Percentiles rank a stretch among this genome's conserved stretches.
Evolutionary conservation across 768 basidiomycete species (phyloP).

Genomic region (Boletus rubescentipes): DNA sequence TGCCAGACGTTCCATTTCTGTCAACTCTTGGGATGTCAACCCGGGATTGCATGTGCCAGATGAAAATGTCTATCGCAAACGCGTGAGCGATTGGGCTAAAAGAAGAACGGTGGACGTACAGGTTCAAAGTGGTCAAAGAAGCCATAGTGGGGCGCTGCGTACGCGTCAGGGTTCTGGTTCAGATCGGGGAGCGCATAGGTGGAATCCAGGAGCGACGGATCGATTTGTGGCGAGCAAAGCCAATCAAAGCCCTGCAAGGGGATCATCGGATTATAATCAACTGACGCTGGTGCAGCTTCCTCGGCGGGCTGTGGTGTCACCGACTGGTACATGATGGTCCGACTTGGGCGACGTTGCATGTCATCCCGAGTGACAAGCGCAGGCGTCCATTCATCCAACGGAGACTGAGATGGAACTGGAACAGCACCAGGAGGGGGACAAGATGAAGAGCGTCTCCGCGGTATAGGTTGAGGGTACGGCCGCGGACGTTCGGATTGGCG

Average conservation of each 20-base stretch:
- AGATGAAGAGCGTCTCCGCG: slow-evolving; percentile 39
- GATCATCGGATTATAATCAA: background rate
- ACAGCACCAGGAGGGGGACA: slow-evolving; percentile 40
- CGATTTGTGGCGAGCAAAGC: slow-evolving; percentile 10
- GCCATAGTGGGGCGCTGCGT: background rate
- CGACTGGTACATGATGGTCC: slow-evolving; percentile 35
- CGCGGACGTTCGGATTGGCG: slow-evolving; percentile 18
- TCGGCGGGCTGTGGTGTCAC: slow-evolving; percentile 10
- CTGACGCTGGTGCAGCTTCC: slow-evolving; percentile 2
- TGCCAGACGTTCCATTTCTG: slow-evolving; percentile 18
- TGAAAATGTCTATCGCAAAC: background rate
- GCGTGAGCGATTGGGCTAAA: background rate
- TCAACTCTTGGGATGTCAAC: slow-evolving; percentile 11
- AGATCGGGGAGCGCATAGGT: background rate
- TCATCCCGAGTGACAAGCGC: slow-evolving; percentile 31
- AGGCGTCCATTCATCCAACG: slow-evolving; percentile 19
- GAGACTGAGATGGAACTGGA: slow-evolving; percentile 22
- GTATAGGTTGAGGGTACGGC: slow-evolving; percentile 24
- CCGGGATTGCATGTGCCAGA: background rate
- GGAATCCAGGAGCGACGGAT: slow-evolving; percentile 3
- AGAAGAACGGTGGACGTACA: slow-evolving; percentile 7
- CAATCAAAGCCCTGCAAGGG: slow-evolving; percentile 8
- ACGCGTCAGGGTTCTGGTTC: slow-evolving; percentile 1
- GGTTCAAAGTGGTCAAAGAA: slow-evolving; percentile 18
- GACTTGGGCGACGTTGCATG: slow-evolving; percentile 35